Evolutionary conservation across 2,329 filamentous ascomycete genomes (phyloP), one percentile per base, ranked within the genome.

Genomic region (Fusarium tuaranense): DNA sequence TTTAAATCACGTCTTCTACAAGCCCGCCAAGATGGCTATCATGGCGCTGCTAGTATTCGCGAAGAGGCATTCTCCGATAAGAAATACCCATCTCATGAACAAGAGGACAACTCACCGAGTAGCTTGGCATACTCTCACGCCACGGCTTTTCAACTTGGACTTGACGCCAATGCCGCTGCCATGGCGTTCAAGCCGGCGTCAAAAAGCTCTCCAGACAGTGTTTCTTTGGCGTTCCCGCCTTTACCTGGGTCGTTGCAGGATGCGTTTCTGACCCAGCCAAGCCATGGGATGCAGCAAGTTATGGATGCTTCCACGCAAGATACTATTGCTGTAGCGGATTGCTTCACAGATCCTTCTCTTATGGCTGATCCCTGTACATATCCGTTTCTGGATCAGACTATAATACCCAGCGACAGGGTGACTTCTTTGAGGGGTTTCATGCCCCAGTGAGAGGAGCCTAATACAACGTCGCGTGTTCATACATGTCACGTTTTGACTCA

Each of bases 31-130:
- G 55, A 46, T 14, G 72, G 67, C 2, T 22, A n/a, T 8, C 20
- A 59, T 1, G n/a, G 57, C 1, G 32, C 70, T 1, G 65, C 34
- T 1, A 60, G 72, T 16, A 66, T 73, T 9, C 65, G 72, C 13
- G 67, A 72, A n/a, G 67, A 71, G 27, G 72, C 70, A 2, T 74
- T 73, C 30, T 73, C 68, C 0, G 72, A 74, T 3, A 73, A 63
- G 20, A 46, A 68, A 13, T 60, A 63, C 1, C 27, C 63, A 5
- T 41, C 34, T 4, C 25, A n/a, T 2, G 44, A 57, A 39, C 30
- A 25, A 22, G 30, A 63, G 1, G 27, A 63, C 7, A 30, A n/a
- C 20, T 51, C 41, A 5, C 30, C 27, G 9, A 27, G 38, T 2
- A 55, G 32, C 2, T 38, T 58, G 14, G 13, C 13, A 3, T 41